These are phyloP conservation scores for Exobasidium rhododendri DNA, from an alignment of 1,284 basidiomycete species.

Conservation along the genomic window DNA sequence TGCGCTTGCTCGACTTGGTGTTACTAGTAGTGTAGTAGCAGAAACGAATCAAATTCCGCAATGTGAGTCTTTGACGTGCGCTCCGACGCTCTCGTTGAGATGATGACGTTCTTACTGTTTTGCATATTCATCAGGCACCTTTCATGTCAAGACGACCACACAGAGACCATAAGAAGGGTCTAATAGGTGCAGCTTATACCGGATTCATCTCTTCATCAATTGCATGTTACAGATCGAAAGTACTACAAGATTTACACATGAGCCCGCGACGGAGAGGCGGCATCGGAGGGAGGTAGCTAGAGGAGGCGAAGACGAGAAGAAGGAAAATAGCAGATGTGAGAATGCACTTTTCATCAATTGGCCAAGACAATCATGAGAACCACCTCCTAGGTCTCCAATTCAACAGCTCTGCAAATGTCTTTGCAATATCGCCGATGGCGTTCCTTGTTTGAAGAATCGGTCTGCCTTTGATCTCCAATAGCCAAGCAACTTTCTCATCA, in stretches of 20 bases:
- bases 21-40: conserved; percentile 34
- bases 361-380: conserved; percentile 23
- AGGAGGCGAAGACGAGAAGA: background rate
- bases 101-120: background rate
- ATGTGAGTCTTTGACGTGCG: conserved; percentile 6
- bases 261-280: background rate
- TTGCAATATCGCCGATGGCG: conserved; percentile 49
- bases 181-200: background rate
- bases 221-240: background rate
- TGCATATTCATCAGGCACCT: conserved; percentile 20
- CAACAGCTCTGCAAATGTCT: conserved; percentile 49
- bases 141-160: conserved; percentile 37
- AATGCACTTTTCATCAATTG: background rate
- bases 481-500: conserved; percentile 66
- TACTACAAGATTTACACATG: background rate
- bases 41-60: conserved; percentile 37
- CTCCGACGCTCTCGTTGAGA: background rate
- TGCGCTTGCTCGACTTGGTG: conserved; percentile 36
- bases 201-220: background rate
- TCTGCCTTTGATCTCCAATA: conserved; percentile 55
- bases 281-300: background rate
- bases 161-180: background rate
- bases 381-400: conserved; percentile 40
- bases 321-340: background rate
- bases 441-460: conserved; percentile 38